Base-by-base conservation (phyloP, 768 basidiomycete species). In the Auriscalpium orientale region DNA sequence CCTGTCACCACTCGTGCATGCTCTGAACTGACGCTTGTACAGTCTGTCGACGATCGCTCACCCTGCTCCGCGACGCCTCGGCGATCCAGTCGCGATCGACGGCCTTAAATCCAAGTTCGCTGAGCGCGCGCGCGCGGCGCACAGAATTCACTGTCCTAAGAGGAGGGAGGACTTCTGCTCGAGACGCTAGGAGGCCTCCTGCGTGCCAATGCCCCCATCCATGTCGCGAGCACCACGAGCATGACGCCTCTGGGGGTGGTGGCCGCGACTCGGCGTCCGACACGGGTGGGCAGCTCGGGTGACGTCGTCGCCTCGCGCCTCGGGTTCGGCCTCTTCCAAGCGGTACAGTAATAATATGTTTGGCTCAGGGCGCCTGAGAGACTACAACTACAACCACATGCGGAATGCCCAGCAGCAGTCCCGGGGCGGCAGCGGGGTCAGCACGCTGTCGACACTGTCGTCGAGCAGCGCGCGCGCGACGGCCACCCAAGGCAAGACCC, bases 331-430 rank as follows among this genome's bases (percentile, higher is more conserved):
- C 36, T 79, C 80, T 43, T 72, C 75, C 55, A 86, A 87, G 70
- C 81, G 90, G 47, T 87, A 88, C 68, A 91, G 89, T 74, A 91
- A 91, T 68, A 91, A 91, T 65, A 74, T 93, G 50, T 92, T 91
- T 59, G 85, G 88, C 48, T 91, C 90, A 16, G 83, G 85, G n/a
- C 79, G 84, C 54, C 76, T 90, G 63, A 78, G 85, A 55, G 90
- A 92, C 68, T 82, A 89, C 65, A 74, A 76, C 10, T 88, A 91
- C 68, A 67, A 88, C 63, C 81, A 83, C 57, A 80, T 76, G 65
- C 75, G 78, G 51, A 65, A 74, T 20, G 77, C 76, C 16, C 58
- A 69, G 58, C 75, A 71, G 63, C 37, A 54, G 33, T 28, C 15
- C 6, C 73, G 71, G 58, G 79, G 74, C 68, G 72, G 55, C 71